These are phyloP conservation scores for Fraxinus platypoda DNA, from an alignment of 305 asterid genomes.

Conservation along the genomic window DNA sequence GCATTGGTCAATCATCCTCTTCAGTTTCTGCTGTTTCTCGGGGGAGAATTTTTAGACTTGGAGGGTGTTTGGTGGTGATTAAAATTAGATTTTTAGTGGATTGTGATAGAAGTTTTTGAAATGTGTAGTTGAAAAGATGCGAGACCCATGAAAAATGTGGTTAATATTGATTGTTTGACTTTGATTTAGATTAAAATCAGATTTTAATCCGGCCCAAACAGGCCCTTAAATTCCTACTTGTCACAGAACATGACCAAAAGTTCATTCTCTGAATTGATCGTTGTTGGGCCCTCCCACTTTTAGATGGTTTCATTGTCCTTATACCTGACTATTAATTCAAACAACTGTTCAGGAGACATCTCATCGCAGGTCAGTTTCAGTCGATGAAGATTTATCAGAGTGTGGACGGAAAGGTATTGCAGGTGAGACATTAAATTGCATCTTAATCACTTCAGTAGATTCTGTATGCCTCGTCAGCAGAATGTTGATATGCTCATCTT, in stretches of 20 bases:
- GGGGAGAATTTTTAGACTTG: not conserved
- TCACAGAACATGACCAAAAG: not conserved
- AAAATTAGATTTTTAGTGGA: no score
- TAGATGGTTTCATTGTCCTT: not conserved
- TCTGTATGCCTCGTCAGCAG: not conserved
- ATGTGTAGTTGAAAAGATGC: no score
- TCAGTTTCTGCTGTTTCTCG: not conserved
- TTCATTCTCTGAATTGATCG: not conserved
- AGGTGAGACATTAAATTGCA: slow-evolving; percentile 48
- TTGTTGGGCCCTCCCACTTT: not conserved
- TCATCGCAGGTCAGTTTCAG: slow-evolving; percentile 64
- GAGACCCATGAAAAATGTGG: no score
- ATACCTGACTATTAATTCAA: slow-evolving; percentile 6
- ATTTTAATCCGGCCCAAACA: no score
- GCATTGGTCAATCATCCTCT: not conserved
- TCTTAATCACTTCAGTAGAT: slow-evolving; percentile 7
- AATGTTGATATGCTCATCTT: slow-evolving; percentile 1
- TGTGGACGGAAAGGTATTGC: slow-evolving; percentile 87
- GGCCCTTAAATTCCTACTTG: not conserved
- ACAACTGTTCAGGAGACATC: slow-evolving; percentile 53
- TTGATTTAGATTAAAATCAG: no score
- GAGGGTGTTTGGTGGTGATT: no score
- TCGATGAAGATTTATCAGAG: slow-evolving; percentile 65
- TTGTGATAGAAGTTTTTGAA: no score
- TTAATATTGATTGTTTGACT: no score